Conservation (phyloP, 202 grass and related monocot genomes). For the Zizania palustris region DNA sequence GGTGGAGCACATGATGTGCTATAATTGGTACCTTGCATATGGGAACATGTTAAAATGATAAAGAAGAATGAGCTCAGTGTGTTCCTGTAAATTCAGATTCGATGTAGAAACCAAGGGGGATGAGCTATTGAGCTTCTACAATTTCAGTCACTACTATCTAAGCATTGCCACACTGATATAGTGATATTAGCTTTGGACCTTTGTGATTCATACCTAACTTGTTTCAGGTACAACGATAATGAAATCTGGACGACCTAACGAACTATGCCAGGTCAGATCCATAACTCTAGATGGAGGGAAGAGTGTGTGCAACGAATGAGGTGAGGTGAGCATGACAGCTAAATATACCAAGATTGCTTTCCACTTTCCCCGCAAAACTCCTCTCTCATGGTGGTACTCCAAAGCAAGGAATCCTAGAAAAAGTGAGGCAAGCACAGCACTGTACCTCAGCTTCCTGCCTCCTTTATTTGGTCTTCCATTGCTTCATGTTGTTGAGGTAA, state of each 20-base stretch:
- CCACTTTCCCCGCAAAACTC: background rate
- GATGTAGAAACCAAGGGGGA: background rate
- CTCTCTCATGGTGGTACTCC: constrained; percentile 1
- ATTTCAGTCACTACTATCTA: background rate
- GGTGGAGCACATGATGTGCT: constrained; percentile 8
- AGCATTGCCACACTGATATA: background rate
- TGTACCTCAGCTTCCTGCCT: constrained; percentile 33
- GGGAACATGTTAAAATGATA: background rate
- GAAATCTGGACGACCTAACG: background rate
- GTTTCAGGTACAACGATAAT: background rate
- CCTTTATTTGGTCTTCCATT: constrained; percentile 24
- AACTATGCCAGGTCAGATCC: background rate
- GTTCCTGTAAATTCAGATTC: background rate
- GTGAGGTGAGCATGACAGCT: constrained; percentile 31
- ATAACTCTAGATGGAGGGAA: background rate
- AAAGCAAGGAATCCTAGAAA: constrained; percentile 47
- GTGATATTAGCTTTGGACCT: background rate
- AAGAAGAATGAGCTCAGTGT: background rate
- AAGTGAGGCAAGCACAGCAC: background rate
- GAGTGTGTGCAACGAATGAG: background rate
- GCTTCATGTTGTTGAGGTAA: constrained; percentile 10
- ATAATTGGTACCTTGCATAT: background rate
- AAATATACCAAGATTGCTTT: background rate
- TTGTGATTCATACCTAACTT: constrained; percentile 4
- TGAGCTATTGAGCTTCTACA: background rate